These are phyloP conservation scores for Daldinia loculata DNA, from an alignment of 495 filamentous ascomycete species.

Conservation along the genomic window DNA sequence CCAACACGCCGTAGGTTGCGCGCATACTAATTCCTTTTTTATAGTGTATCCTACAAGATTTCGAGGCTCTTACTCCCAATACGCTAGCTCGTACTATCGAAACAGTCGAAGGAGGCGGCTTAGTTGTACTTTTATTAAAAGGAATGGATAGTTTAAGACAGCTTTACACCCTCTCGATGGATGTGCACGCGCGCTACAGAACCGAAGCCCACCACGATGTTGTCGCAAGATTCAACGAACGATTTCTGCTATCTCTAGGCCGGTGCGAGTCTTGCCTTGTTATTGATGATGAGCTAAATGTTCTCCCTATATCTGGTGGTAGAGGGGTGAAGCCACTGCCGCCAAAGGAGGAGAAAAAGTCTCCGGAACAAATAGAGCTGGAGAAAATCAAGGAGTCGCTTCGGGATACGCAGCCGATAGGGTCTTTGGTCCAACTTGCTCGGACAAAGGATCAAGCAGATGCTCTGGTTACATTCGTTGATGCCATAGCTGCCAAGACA, in stretches of 20 bases:
- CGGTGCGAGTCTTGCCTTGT: slow-evolving; percentile 95
- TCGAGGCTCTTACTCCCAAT: slow-evolving; percentile 97
- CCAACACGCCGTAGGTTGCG: background rate
- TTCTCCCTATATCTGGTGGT: slow-evolving; percentile 95
- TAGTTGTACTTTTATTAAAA: slow-evolving; percentile 90
- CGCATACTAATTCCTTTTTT: slow-evolving; percentile 24
- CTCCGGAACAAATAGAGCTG: slow-evolving; percentile 76
- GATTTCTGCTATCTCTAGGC: slow-evolving; percentile 93
- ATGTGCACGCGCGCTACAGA: slow-evolving; percentile 94
- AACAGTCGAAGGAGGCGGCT: slow-evolving; percentile 94
- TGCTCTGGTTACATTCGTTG: slow-evolving; percentile 91
- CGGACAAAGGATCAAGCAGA: slow-evolving; percentile 96
- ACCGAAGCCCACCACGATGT: slow-evolving; percentile 98
- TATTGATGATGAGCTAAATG: slow-evolving; percentile 97
- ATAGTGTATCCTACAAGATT: slow-evolving; percentile 91
- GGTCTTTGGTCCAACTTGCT: slow-evolving; percentile 81
- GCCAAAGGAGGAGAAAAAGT: slow-evolving; percentile 73
- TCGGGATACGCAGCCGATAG: slow-evolving; percentile 83
- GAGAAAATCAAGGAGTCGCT: slow-evolving; percentile 87
- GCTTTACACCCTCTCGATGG: slow-evolving; percentile 97
- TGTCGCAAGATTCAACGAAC: slow-evolving; percentile 94
- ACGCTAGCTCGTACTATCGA: slow-evolving; percentile 93
- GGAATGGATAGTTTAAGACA: slow-evolving; percentile 98
- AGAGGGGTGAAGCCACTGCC: slow-evolving; percentile 88
- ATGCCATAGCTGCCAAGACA: slow-evolving; percentile 96